Conservation (phyloP, 1,284 basidiomycete genomes). For the Cryptococcus jaspeensis region DNA sequence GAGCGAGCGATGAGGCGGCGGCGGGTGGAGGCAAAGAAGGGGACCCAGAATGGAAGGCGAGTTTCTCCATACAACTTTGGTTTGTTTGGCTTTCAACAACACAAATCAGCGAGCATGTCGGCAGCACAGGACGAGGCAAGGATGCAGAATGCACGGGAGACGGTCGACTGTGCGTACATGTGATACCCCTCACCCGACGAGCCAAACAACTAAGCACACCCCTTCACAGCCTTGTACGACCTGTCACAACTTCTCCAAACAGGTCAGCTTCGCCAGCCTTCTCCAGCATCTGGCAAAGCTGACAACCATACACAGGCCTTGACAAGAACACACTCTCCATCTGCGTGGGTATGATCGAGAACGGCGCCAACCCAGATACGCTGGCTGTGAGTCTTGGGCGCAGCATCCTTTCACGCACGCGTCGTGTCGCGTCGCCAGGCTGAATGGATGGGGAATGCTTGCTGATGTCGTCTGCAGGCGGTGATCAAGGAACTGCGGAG, state of each 20-base stretch:
- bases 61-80: not conserved
- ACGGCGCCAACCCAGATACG: constrained; percentile 48
- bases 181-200: not conserved
- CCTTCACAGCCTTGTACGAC: constrained; percentile 38
- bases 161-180: constrained; percentile 42
- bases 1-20: no score
- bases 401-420: not conserved
- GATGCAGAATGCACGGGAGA: constrained; percentile 47
- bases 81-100: not conserved
- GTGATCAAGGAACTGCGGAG: constrained; percentile 28
- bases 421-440: not conserved
- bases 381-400: constrained; percentile 35
- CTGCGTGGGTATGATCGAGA: constrained; percentile 50
- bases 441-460: not conserved
- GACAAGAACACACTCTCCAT: constrained; percentile 48
- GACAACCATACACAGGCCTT: constrained; percentile 31
- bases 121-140: constrained; percentile 31
- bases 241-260: constrained; percentile 47
- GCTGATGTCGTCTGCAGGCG: constrained; percentile 13
- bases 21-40: not conserved
- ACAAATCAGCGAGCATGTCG: constrained; percentile 12
- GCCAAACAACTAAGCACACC: not conserved
- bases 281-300: no score
- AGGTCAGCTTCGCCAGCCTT: constrained; percentile 23
- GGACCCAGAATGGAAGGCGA: not conserved